Percentiles rank a stretch among this genome's conserved stretches.
These are phyloP conservation scores for Panellus pusillus DNA, from an alignment of 768 basidiomycete genomes.

Conservation along the genomic window DNA sequence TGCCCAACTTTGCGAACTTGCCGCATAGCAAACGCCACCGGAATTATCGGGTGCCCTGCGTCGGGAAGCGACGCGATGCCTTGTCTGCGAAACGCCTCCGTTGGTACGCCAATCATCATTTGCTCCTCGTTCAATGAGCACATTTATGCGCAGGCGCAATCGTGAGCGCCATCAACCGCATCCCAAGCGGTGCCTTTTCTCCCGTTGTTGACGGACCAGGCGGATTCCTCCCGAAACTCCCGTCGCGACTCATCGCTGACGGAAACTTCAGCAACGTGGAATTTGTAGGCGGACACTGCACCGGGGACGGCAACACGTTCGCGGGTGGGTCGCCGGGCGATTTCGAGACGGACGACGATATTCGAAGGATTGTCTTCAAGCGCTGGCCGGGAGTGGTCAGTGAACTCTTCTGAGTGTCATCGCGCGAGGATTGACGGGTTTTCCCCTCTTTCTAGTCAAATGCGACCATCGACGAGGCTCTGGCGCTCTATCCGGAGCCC, in stretches of 20 bases:
- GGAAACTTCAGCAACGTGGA: conserved; percentile 35
- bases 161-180: conserved; percentile 39
- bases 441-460: conserved; percentile 29
- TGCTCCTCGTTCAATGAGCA: neutral
- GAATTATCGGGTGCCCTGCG: conserved; percentile 30
- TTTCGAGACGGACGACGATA: conserved; percentile 41
- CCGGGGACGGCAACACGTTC: conserved; percentile 44
- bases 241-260: conserved; percentile 34
- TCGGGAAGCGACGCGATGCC: conserved; percentile 29
- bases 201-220: conserved; percentile 31
- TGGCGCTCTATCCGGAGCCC: conserved; percentile 40
- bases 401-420: neutral
- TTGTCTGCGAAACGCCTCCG: conserved; percentile 38
- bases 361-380: conserved; percentile 33
- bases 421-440: neutral
- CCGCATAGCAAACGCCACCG: conserved; percentile 28
- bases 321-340: conserved; percentile 36
- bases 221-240: conserved; percentile 35
- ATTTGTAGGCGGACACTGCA: conserved; percentile 42
- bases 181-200: conserved; percentile 30
- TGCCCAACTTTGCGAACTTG: neutral
- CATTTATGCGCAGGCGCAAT: conserved; percentile 30
- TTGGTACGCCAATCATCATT: conserved; percentile 23
- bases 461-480: conserved; percentile 33
- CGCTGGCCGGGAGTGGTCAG: conserved; percentile 38